phyloP scores from a whole-genome alignment of 441 rosid species.

The Gossypium schwendimanii region DNA sequence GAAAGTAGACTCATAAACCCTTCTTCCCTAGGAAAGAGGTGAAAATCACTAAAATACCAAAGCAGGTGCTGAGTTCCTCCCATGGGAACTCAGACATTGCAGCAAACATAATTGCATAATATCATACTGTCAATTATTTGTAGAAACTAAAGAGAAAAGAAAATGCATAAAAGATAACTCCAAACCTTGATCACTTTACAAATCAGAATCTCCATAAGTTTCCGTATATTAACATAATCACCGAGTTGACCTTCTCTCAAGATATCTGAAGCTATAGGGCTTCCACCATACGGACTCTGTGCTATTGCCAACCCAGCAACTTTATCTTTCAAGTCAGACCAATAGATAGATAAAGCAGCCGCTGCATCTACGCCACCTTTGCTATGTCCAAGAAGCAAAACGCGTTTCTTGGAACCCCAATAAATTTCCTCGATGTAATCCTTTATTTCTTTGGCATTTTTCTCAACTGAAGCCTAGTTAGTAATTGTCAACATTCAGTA shows the following conservation, averaged over 20 bases:
- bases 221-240: conserved; percentile 73
- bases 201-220: conserved; percentile 78
- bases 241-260: conserved; percentile 92
- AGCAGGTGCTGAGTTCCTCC: not conserved
- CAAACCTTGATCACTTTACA: conserved; percentile 86
- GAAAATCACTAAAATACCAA: not conserved
- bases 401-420: conserved; percentile 84
- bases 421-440: conserved; percentile 86
- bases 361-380: conserved; percentile 98
- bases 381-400: conserved; percentile 91
- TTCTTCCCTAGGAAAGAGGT: too few relatives aligned
- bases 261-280: conserved; percentile 88
- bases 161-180: not conserved
- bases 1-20: too few relatives aligned
- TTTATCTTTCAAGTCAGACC: conserved; percentile 89
- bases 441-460: conserved; percentile 84
- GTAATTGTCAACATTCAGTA: conserved; percentile 20
- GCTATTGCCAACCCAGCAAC: conserved; percentile 84
- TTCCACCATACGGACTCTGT: conserved; percentile 95
- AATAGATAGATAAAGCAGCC: conserved; percentile 85
- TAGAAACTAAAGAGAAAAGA: not conserved
- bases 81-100: not conserved
- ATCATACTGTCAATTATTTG: conserved; percentile 13
- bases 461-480: conserved; percentile 88
- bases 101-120: not conserved